phyloP scores from a whole-genome alignment of 768 basidiomycete genomes.

The Leucosporidium yakuticum region DNA sequence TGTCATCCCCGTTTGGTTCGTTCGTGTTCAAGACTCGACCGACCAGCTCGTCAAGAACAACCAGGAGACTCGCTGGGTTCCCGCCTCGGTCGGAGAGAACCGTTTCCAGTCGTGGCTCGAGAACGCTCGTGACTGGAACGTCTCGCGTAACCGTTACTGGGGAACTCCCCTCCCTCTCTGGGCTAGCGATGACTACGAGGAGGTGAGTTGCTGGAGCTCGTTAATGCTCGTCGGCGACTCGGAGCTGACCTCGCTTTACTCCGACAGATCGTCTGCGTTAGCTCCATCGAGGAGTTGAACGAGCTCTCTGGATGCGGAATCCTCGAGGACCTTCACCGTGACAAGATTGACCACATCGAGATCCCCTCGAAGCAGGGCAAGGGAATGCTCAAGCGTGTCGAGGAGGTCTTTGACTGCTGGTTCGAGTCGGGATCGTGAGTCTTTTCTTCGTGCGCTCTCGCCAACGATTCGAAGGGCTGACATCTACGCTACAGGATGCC shows the following conservation, averaged over 20 bases:
- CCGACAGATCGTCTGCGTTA: slow-evolving; percentile 57
- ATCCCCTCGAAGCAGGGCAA: slow-evolving; percentile 88
- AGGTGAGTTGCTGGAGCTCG: slow-evolving; percentile 51
- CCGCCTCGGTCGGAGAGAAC: slow-evolving; percentile 78
- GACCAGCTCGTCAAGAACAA: slow-evolving; percentile 88
- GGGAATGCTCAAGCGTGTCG: slow-evolving; percentile 76
- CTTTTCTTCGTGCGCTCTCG: too few species aligned
- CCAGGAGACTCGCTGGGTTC: slow-evolving; percentile 88
- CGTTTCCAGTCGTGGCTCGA: slow-evolving; percentile 96
- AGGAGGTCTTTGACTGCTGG: slow-evolving; percentile 99
- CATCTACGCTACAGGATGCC: slow-evolving; percentile 67
- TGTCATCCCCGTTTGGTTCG: slow-evolving; percentile 93
- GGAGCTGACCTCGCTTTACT: background rate
- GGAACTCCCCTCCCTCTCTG: slow-evolving; percentile 96
- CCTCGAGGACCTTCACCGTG: slow-evolving; percentile 84
- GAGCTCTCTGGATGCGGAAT: slow-evolving; percentile 72
- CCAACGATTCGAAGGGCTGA: background rate
- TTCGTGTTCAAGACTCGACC: slow-evolving; percentile 74
- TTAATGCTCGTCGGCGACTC: background rate
- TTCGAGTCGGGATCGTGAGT: slow-evolving; percentile 95
- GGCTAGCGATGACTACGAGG: slow-evolving; percentile 86
- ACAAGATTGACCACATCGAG: slow-evolving; percentile 91
- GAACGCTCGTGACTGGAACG: slow-evolving; percentile 98
- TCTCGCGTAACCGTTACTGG: slow-evolving; percentile 99
- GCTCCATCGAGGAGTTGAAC: slow-evolving; percentile 84